Base-by-base conservation (phyloP, 192 early-diverging fungal species). In the Gaertneriomyces semiglobifer region DNA sequence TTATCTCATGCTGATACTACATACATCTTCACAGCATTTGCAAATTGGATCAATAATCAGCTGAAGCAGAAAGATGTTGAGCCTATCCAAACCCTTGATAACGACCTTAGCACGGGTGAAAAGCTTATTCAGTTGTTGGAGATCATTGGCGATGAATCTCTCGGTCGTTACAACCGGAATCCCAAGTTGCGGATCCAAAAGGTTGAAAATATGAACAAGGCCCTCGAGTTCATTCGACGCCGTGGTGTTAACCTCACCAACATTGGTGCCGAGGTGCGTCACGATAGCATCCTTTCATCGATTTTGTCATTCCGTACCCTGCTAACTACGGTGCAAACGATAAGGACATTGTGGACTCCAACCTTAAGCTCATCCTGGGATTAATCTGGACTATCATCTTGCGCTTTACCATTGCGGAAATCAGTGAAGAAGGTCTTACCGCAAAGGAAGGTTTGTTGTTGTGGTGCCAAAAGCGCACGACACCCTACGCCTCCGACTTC, bases 371-470 rank as follows among this genome's bases (percentile, higher is more conserved):
- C 66, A 89, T 93, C 61, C 79, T 98, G 11, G 96, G 96, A 12
- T 86, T 98, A 85, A 91, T 98, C 63, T 98, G 96, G 96, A 93
- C 88, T 6, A 90, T 98, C 67, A 98, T 98, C 79, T 81, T 98
- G 66, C 86, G 96, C 66, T 98, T 98, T 73, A 91, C 93, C 20
- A 98, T 98, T 73, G 89, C 90, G 42, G 93, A 92, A 63, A 96
- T 96, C 68, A 90, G 90, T 74, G 89, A 96, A 69, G 94, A 96
- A 70, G 96, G 96, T 53, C 82, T 94, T 61, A 93, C 88, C 53
- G 96, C 96, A 46, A 97, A 94, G 78, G 96, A 98, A 70, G 96
- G 71, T 64, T 5, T 98, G 41, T 80, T 98, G 44, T 82, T 98
- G 16, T 98, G 96, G 96, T 96, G 94, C 79, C 96, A 98, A 77